Base-by-base conservation (phyloP, 768 basidiomycete species). In the Suillus sp. region DNA sequence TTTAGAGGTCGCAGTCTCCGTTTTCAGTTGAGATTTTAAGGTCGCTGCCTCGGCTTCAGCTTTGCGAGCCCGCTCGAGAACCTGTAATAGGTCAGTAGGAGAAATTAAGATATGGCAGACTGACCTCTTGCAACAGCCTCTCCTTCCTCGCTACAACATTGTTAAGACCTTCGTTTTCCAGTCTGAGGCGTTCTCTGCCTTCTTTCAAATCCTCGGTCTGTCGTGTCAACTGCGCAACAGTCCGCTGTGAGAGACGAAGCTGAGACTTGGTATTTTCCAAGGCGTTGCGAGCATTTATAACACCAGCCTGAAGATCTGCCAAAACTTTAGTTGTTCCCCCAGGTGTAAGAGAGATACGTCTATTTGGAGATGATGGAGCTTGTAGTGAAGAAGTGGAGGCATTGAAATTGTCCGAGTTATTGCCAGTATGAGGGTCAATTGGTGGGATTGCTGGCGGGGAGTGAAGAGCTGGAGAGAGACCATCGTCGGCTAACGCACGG, bases 151-250 rank as follows among this genome's bases (percentile, higher is more conserved):
- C 86, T 27, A 96, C 90, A 20, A 95, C 93, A 65, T 93, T 92
- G 69, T 93, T 93, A 67, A 95, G 74, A 3, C 90, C 90, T 71
- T 95, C 94, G 69, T 93, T 95, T 77, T 96, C 94, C 57, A 93
- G 71, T 62, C 92, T 76, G 66, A 95, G 75, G 55, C 94, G 80
- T 74, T 96, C 94, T 66, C 93, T 81, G 3, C 86, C 89, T 73
- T 95, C 94, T 73, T 94, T 95, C 72, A 95, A 73, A 74, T 96
- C 94, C 73, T 95, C 94, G 30, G 89, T 90, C 75, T 92, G 91
- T 50, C 93, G 79, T 43, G 93, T 94, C 48, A 95, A 75, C 72
- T 91, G 89, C 34, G 92, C 92, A 13, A 95, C 94, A 55, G 86
- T 88, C 63, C 93, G 80, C 72, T 96, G 93, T 10, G 90, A 90